Percentiles rank a stretch among this genome's conserved stretches.
Conservation (phyloP, 352 stramenopile genomes). For the Phytophthora lateralis region DNA sequence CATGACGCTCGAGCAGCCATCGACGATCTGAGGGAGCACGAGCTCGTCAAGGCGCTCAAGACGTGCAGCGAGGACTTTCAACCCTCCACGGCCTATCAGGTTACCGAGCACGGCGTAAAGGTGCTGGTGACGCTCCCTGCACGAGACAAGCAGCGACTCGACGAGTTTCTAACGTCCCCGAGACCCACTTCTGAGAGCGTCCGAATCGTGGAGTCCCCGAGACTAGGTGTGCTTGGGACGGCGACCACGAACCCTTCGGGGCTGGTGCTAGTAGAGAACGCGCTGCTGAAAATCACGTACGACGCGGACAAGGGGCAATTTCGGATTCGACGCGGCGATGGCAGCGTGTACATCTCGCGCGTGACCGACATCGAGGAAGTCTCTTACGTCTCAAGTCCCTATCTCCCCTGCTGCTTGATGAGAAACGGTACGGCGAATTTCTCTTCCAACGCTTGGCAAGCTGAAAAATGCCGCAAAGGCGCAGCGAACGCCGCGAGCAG, state of each 20-base stretch:
- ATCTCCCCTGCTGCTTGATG: conserved; percentile 95
- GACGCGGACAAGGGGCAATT: conserved; percentile 89
- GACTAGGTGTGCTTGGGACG: neutral
- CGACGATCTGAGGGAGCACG: conserved; percentile 95
- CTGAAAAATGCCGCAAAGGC: conserved; percentile 85
- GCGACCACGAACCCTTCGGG: conserved; percentile 37
- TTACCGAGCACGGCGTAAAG: conserved; percentile 48
- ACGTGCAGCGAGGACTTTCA: conserved; percentile 94
- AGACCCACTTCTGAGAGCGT: conserved; percentile 3
- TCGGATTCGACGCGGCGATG: conserved; percentile 83
- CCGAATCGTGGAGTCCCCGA: conserved; percentile 10
- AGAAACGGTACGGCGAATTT: conserved; percentile 90
- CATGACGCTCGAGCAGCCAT: conserved; percentile 96
- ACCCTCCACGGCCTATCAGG: conserved; percentile 95
- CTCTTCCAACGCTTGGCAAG: conserved; percentile 94
- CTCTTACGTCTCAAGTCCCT: conserved; percentile 97
- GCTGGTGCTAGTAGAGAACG: conserved; percentile 92
- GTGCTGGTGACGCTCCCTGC: conserved; percentile 47
- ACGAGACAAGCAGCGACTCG: conserved; percentile 59
- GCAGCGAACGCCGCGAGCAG: conserved; percentile 50
- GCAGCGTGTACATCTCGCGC: conserved; percentile 90
- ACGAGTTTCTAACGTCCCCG: conserved; percentile 57
- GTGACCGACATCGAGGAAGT: conserved; percentile 97
- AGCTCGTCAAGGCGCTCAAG: conserved; percentile 95
- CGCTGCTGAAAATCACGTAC: conserved; percentile 92